Conservation (phyloP, 2,329 filamentous ascomycete species). For the Elsinoe fawcettii region DNA sequence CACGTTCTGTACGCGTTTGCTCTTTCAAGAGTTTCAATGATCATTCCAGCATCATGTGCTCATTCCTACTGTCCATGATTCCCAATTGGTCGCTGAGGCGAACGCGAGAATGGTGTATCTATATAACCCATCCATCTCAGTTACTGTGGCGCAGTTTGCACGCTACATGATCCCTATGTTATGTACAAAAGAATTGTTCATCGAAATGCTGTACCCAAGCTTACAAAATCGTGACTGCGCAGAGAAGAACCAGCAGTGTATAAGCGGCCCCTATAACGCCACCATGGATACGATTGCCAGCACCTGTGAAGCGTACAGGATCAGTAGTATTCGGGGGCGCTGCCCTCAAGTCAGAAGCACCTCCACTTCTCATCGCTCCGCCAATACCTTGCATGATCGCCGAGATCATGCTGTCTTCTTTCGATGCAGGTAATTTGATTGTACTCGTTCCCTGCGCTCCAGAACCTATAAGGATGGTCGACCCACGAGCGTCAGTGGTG, state of each 20-base stretch:
- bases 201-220: too few species aligned
- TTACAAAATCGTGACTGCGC: too few species aligned
- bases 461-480: neutral
- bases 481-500: neutral
- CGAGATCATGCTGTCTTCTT: neutral
- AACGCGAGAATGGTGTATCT: too few species aligned
- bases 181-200: too few species aligned
- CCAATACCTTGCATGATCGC: neutral
- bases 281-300: neutral
- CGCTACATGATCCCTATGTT: too few species aligned
- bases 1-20: neutral
- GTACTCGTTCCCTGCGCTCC: neutral
- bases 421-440: neutral
- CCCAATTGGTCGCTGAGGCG: too few species aligned
- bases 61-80: too few species aligned
- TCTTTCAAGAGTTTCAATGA: neutral
- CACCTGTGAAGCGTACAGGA: neutral
- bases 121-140: neutral
- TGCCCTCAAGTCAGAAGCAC: neutral
- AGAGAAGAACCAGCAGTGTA: too few species aligned
- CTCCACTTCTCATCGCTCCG: neutral
- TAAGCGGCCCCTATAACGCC: too few species aligned
- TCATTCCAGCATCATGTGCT: neutral
- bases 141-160: neutral
- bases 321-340: neutral